Percentiles rank a stretch among this genome's conserved stretches.
These are phyloP conservation scores for Plantago ovata DNA, from an alignment of 257 asterid species.

Conservation along the genomic window DNA sequence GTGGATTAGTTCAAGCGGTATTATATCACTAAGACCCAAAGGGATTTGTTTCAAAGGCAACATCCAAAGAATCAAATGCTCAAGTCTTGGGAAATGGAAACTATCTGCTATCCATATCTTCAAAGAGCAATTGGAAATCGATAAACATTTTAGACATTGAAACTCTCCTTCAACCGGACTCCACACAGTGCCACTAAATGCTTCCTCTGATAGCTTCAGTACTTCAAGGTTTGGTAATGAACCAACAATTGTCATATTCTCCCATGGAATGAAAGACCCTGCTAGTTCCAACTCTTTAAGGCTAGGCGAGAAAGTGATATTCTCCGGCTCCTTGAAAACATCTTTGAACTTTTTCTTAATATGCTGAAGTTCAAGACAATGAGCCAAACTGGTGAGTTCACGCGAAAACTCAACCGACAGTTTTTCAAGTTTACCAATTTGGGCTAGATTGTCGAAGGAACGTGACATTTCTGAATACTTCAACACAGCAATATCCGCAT, in stretches of 20 bases:
- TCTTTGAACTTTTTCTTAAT: too few relatives aligned
- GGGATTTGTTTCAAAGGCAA: too few relatives aligned
- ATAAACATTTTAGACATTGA: neutral
- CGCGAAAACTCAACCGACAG: neutral
- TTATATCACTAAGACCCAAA: too few relatives aligned
- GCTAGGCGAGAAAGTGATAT: neutral
- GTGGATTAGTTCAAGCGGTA: too few relatives aligned
- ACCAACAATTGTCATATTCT: conserved; percentile 4
- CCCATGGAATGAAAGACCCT: neutral
- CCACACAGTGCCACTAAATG: neutral
- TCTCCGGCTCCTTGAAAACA: neutral
- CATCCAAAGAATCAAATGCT: conserved; percentile 1
- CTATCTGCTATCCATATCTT: neutral
- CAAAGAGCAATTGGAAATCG: neutral
- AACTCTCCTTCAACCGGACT: conserved; percentile 6
- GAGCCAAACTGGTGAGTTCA: too few relatives aligned
- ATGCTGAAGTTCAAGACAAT: too few relatives aligned
- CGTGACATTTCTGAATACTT: too few relatives aligned
- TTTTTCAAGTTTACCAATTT: too few relatives aligned
- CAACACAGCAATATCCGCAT: too few relatives aligned
- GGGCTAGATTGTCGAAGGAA: neutral
- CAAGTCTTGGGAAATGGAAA: conserved; percentile 23
- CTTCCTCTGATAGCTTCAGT: neutral
- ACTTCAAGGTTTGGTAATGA: conserved; percentile 6
- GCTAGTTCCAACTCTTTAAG: conserved; percentile 2